Percentiles rank a stretch among this genome's conserved stretches.
Conservation (phyloP, 768 basidiomycete species). For the Mycena venus region DNA sequence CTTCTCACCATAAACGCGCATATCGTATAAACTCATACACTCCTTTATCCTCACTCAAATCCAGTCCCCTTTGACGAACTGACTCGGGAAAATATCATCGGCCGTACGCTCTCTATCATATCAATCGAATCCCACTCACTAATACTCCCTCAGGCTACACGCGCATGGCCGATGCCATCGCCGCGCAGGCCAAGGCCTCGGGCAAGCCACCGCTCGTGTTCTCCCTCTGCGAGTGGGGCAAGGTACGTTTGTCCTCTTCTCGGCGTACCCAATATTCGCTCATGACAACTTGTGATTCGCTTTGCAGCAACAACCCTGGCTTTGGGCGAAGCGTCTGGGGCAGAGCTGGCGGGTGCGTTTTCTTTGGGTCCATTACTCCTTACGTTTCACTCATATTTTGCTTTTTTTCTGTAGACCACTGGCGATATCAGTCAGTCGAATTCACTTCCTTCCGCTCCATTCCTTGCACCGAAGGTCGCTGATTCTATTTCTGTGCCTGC, state of each 20-base stretch:
- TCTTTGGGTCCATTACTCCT: neutral
- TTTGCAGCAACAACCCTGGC: constrained; percentile 71
- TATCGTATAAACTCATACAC: too few relatives aligned
- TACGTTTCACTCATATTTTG: neutral
- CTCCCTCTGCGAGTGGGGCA: constrained; percentile 79
- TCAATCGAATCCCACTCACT: neutral
- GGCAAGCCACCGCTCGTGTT: constrained; percentile 69
- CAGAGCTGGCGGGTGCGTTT: constrained; percentile 74
- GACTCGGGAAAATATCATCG: constrained; percentile 67
- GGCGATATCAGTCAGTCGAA: constrained; percentile 62
- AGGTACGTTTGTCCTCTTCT: constrained; percentile 61
- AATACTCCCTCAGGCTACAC: constrained; percentile 62
- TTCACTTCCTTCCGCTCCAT: too few relatives aligned
- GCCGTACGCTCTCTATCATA: constrained; percentile 52
- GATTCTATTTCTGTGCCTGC: neutral
- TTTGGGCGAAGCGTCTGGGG: constrained; percentile 71
- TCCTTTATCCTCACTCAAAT: too few relatives aligned
- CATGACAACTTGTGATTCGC: neutral
- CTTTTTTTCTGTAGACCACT: constrained; percentile 55
- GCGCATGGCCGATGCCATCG: constrained; percentile 73
- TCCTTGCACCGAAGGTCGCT: too few relatives aligned
- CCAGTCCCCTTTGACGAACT: constrained; percentile 67
- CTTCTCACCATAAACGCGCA: neutral
- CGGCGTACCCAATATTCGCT: neutral
- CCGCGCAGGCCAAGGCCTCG: constrained; percentile 58